Base-by-base conservation (phyloP, 2,329 filamentous ascomycete genomes). In the Cladophialophora bantiana region DNA sequence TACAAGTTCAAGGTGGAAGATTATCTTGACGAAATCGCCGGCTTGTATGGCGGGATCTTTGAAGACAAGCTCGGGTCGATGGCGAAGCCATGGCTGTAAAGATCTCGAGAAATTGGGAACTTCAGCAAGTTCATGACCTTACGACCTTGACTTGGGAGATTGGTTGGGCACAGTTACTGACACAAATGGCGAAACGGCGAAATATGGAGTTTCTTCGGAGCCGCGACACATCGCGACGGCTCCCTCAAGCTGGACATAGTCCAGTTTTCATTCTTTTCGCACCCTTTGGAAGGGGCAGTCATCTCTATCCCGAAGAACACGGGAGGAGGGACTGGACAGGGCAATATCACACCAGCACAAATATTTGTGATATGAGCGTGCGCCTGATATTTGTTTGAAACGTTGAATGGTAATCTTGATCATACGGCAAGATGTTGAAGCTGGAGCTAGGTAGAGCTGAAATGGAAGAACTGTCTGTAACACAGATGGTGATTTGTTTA, bases 11-110 rank as follows among this genome's bases (percentile, higher is more conserved):
- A 85, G 53, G 91, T 92, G 9, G 88, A 92, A 58, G 94, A 97
- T 74, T 99, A 99, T 80, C 81, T 96, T 67, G 82, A 83, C 53
- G 94, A 96, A 76, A 90, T 98, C 65, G 85, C 91, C 71, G 86
- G 85, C 64, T 79, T 96, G 13, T 85, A 90, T 73, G 78, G 84
- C 58, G 84, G 82, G 66, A 88, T 90, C 76, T 89, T 90, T 75
- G 81, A 82, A 45, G 79, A 81, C 69, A 74, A 76, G 55, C 73
- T 78, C 34, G 77, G 76, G 6, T 72, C 78, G 15, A 71, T 79
- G 59, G 72, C 73, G 4, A 73, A 77, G 38, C 70, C 76, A 26
- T 83, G 81, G 81, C 77, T 83, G 36, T 83, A 61, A 62, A 58
- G 63, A 12, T 42, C 45, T 42, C 35, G 26, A 38, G 48, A 18